phyloP scores from a whole-genome alignment of 768 basidiomycete genomes.

The Lactarius trivialis region DNA sequence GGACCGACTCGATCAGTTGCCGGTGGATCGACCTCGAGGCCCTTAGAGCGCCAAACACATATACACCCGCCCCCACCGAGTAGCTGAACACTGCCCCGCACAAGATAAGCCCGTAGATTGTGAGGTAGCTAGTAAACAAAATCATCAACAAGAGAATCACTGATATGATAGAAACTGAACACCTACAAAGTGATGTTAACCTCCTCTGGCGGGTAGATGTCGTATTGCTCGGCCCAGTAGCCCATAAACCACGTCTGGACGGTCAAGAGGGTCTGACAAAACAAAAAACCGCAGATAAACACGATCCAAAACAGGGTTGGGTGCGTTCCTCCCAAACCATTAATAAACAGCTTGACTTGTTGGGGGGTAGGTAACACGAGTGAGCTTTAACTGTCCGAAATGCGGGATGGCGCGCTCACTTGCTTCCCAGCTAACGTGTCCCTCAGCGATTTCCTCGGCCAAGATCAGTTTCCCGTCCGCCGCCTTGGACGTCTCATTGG shows the following conservation, averaged over 20 bases:
- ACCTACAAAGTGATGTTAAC: conserved; percentile 34
- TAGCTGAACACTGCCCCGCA: conserved; percentile 31
- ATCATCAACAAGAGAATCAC: background rate
- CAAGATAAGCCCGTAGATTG: conserved; percentile 37
- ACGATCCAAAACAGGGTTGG: conserved; percentile 31
- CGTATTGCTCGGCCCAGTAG: conserved; percentile 41
- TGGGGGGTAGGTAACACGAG: conserved; percentile 15
- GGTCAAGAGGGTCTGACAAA: conserved; percentile 24
- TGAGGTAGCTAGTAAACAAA: conserved; percentile 39
- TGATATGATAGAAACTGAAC: background rate
- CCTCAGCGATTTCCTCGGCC: conserved; percentile 56
- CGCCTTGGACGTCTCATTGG: conserved; percentile 22
- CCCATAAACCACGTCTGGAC: conserved; percentile 40
- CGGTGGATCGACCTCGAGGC: conserved; percentile 51
- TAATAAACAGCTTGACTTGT: conserved; percentile 30
- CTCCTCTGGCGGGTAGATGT: conserved; percentile 29
- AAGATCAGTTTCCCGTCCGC: conserved; percentile 53
- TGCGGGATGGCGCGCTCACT: conserved; percentile 27
- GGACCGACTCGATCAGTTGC: conserved; percentile 44
- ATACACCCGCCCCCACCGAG: conserved; percentile 32
- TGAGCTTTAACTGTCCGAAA: background rate
- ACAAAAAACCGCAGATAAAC: conserved; percentile 21
- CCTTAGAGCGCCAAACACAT: conserved; percentile 42
- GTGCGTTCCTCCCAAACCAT: conserved; percentile 26
- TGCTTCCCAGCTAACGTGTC: conserved; percentile 48